These are phyloP conservation scores for Luzula sylvatica DNA, from an alignment of 176 grass and related monocot species.

Conservation along the genomic window DNA sequence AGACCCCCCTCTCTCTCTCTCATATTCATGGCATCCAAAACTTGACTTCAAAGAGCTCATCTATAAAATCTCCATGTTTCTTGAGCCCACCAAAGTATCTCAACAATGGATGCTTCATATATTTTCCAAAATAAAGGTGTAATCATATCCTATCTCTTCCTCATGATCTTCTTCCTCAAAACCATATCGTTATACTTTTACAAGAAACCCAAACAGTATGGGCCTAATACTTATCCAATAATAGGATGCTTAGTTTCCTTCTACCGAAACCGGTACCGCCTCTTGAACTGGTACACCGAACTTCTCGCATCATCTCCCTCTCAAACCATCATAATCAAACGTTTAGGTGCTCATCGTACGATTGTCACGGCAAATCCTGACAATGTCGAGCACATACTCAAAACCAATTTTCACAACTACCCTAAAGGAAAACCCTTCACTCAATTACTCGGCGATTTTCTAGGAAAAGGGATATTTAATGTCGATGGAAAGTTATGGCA, in stretches of 20 bases:
- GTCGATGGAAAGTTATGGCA: constrained; percentile 71
- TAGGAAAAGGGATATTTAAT: constrained; percentile 90
- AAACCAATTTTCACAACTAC: constrained; percentile 65
- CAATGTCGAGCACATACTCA: constrained; percentile 81
- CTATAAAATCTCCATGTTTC: background rate
- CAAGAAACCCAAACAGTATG: constrained; percentile 11
- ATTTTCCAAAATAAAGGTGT: background rate
- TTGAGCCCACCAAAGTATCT: background rate
- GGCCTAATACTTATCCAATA: constrained; percentile 41
- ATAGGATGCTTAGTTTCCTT: constrained; percentile 65
- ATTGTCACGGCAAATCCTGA: constrained; percentile 67
- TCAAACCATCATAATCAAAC: constrained; percentile 60
- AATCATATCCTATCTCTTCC: background rate
- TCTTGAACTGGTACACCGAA: constrained; percentile 77
- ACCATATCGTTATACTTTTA: background rate
- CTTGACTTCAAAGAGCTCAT: background rate
- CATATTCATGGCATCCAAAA: background rate
- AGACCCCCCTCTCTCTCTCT: background rate
- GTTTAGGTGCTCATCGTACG: constrained; percentile 52
- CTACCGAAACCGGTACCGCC: constrained; percentile 50
- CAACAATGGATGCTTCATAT: constrained; percentile 9
- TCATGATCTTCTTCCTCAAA: constrained; percentile 8
- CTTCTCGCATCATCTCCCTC: constrained; percentile 51
- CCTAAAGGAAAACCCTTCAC: constrained; percentile 86
- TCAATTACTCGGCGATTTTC: constrained; percentile 78